A percentile compares a stretch with the other conserved stretches of the same genome.
These are phyloP conservation scores for Neonectria magnoliae DNA, from an alignment of 2,329 filamentous ascomycete species.

Conservation along the genomic window DNA sequence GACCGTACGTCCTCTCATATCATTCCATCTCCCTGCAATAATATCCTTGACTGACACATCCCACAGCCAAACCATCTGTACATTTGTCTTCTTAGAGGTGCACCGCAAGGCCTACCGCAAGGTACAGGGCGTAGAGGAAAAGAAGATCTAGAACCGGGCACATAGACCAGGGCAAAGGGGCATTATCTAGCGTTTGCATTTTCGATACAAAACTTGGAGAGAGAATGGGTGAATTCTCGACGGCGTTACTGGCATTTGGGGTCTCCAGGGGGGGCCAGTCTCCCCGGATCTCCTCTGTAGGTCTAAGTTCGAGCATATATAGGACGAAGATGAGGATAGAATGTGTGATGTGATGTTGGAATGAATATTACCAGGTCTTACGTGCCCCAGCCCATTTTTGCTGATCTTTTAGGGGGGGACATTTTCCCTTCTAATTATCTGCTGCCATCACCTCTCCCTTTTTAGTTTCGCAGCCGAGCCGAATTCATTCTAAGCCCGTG, in stretches of 20 bases:
- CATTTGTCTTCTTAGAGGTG: slow-evolving; percentile 86
- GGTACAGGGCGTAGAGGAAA: slow-evolving; percentile 53
- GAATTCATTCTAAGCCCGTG: slow-evolving; percentile 41
- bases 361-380: slow-evolving; percentile 12
- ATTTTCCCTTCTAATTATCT: slow-evolving; percentile 3
- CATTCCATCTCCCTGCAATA: not conserved
- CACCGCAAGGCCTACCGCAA: slow-evolving; percentile 81
- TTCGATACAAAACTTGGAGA: slow-evolving; percentile 20
- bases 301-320: slow-evolving; percentile 11
- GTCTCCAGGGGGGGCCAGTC: slow-evolving; percentile 6
- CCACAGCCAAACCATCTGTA: slow-evolving; percentile 80
- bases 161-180: slow-evolving; percentile 33
- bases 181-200: slow-evolving; percentile 39
- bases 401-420: not conserved
- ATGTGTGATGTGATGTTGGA: not conserved
- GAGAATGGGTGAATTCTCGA: slow-evolving; percentile 32
- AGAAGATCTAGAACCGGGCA: slow-evolving; percentile 37
- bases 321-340: not conserved
- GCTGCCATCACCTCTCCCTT: not conserved
- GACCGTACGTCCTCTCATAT: slow-evolving; percentile 60
- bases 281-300: slow-evolving; percentile 12
- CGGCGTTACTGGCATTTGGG: slow-evolving; percentile 35
- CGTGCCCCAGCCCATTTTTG: slow-evolving; percentile 11
- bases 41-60: slow-evolving; percentile 23
- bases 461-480: slow-evolving; percentile 20